Evolutionary conservation across 83 land plant species (phyloP), one percentile per base, ranked within the genome.

Genomic region (Picea mariana): DNA sequence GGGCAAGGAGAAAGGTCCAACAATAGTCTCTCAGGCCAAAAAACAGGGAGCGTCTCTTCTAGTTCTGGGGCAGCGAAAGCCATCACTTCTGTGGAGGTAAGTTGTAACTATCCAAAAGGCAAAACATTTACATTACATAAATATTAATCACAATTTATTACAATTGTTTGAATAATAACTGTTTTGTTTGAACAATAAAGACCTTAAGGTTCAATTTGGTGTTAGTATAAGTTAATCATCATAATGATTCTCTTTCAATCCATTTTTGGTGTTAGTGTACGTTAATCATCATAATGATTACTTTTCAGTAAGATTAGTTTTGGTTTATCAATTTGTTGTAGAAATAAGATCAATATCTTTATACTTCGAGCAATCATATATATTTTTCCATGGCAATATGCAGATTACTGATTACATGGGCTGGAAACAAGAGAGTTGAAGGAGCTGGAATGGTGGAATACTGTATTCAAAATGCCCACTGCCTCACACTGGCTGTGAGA

Each of bases 401-500:
- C 59, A 75, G 77, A 75, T 52, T 88, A 63, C 62, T 83, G 68
- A 83, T 83, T 87, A 82, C 82, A 58, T 86, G 88, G 89, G 81
- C 79, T 9, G 84, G 86, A 59, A 67, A 81, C 17, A 59, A 52
- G 75, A 67, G 27, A 7, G 67, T 67, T 8, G 82, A 20, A 21
- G 55, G 34, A 6, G 83, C 52, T 34, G 85, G 85, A 16, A 64
- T 83, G 16, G 92, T 80, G 23, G 90, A 92, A 8, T 89, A 92
- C 64, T 92, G 94, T 80, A 88, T 92, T 11, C 84, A 89, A 44
- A 86, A 87, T 80, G 86, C 94, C 27, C 31, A 73, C 5, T 90
- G 92, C 84, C 80, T 92, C 88, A 84, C 94, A 2, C 66, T 92
- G 80, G 94, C 91, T 13, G 94, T 92, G 77, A 90, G 92, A 81